phyloP scores from a whole-genome alignment of 2,329 filamentous ascomycete species.

The Zasmidium cellare region DNA sequence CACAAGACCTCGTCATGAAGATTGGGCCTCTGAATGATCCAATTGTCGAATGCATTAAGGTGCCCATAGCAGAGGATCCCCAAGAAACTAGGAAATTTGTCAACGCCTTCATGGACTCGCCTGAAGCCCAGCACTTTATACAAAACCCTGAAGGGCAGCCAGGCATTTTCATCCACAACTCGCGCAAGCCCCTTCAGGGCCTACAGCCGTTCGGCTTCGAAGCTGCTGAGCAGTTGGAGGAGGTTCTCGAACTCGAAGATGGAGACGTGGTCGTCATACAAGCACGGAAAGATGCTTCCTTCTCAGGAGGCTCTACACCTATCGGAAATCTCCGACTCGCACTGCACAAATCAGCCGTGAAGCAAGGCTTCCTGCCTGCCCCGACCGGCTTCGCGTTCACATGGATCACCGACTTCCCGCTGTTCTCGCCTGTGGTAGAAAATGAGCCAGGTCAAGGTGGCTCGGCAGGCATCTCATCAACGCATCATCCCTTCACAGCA shows the following conservation, averaged over 20 bases:
- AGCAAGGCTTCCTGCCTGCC: conserved; percentile 56
- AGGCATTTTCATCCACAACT: conserved; percentile 74
- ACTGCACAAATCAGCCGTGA: conserved; percentile 68
- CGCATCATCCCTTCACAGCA: conserved; percentile 95
- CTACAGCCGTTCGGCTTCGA: conserved; percentile 77
- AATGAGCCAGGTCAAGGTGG: conserved; percentile 78
- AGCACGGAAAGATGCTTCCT: conserved; percentile 66
- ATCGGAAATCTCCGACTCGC: conserved; percentile 72
- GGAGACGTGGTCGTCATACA: conserved; percentile 83
- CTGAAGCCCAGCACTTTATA: conserved; percentile 59
- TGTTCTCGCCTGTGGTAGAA: conserved; percentile 75
- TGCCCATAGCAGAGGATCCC: conserved; percentile 59
- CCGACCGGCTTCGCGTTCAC: conserved; percentile 64
- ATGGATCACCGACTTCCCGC: conserved; percentile 89
- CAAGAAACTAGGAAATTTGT: conserved; percentile 63
- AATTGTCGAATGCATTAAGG: conserved; percentile 71
- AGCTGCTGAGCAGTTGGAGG: conserved; percentile 60
- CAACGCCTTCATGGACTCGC: conserved; percentile 67
- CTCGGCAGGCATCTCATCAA: conserved; percentile 75
- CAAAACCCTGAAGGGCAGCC: conserved; percentile 76
- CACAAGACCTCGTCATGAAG: conserved; percentile 68
- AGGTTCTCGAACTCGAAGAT: conserved; percentile 56
- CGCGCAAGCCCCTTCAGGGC: conserved; percentile 70
- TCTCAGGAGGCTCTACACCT: conserved; percentile 69
- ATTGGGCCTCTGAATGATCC: conserved; percentile 70